A percentile compares a stretch with the other conserved stretches of the same genome.
phyloP scores from a whole-genome alignment of 768 basidiomycete species.

The Leucosporidium yakuticum region DNA sequence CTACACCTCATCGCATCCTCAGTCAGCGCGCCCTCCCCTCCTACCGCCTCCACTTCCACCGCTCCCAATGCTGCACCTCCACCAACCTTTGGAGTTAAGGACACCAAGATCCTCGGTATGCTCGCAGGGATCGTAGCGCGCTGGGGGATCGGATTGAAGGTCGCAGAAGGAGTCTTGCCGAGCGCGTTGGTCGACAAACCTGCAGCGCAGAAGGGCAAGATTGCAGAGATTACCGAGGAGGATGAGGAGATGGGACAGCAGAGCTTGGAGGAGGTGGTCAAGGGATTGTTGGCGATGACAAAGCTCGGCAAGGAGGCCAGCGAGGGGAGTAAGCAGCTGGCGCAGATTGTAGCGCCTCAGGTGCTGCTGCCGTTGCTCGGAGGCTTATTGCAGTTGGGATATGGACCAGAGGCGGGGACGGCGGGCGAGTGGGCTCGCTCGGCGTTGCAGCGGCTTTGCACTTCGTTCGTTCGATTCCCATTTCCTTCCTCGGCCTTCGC shows the following conservation, averaged over 20 bases:
- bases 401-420: neutral
- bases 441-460: neutral
- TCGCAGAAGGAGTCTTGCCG: neutral
- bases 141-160: constrained; percentile 9
- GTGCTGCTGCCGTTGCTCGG: neutral
- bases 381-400: neutral
- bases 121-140: constrained; percentile 13
- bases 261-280: neutral
- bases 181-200: neutral
- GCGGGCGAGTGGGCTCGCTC: neutral
- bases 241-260: neutral
- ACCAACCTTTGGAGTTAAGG: constrained; percentile 14
- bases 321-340: neutral
- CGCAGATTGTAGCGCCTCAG: neutral
- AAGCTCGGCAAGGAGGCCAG: neutral
- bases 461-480: neutral
- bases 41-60: constrained; percentile 1
- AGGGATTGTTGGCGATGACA: neutral
- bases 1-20: neutral
- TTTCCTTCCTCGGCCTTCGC: no score
- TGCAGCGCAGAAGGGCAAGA: neutral
- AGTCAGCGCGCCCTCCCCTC: neutral
- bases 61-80: neutral
- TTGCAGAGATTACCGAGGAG: neutral
- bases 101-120: constrained; percentile 9